Evolutionary conservation across 139 green algal genomes (phyloP).

Genomic region (Desmodesmus armatus): DNA sequence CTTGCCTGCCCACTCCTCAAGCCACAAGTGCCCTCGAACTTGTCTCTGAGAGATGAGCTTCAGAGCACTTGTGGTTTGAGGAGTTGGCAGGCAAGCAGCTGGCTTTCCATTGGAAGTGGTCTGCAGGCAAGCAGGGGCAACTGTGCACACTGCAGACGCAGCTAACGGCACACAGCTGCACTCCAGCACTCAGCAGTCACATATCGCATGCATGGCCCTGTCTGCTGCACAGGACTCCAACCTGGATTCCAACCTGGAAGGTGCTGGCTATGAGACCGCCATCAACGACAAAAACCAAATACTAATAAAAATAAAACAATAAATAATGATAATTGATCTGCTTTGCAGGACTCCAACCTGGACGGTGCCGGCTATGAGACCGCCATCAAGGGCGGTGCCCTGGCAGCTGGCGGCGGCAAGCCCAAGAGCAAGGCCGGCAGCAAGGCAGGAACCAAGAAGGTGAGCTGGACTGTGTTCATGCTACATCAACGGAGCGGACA

Average conservation of each 20-base stretch:
- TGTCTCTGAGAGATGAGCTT: neutral
- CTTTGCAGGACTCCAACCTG: neutral
- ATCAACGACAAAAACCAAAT: too few species aligned
- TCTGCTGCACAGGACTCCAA: neutral
- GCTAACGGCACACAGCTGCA: neutral
- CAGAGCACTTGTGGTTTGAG: too few species aligned
- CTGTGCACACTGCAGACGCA: neutral
- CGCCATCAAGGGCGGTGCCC: constrained; percentile 22
- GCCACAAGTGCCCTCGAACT: neutral
- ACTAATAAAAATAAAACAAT: too few species aligned
- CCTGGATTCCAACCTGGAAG: neutral
- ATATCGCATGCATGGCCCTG: neutral
- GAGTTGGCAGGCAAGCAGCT: too few species aligned
- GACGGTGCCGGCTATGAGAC: constrained; percentile 35
- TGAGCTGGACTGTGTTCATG: too few species aligned
- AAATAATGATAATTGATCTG: neutral
- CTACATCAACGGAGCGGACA: too few species aligned
- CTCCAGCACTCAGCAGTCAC: neutral
- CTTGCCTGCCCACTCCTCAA: too few species aligned
- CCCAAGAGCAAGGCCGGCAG: neutral
- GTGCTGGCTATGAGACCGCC: constrained; percentile 5
- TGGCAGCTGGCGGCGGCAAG: neutral
- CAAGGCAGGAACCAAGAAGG: constrained; percentile 16
- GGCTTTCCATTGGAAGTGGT: too few species aligned
- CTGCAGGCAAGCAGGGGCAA: neutral